Evolutionary conservation across 495 filamentous ascomycete genomes (phyloP), one percentile per base, ranked within the genome.

Genomic region (Amorphotheca resinae): DNA sequence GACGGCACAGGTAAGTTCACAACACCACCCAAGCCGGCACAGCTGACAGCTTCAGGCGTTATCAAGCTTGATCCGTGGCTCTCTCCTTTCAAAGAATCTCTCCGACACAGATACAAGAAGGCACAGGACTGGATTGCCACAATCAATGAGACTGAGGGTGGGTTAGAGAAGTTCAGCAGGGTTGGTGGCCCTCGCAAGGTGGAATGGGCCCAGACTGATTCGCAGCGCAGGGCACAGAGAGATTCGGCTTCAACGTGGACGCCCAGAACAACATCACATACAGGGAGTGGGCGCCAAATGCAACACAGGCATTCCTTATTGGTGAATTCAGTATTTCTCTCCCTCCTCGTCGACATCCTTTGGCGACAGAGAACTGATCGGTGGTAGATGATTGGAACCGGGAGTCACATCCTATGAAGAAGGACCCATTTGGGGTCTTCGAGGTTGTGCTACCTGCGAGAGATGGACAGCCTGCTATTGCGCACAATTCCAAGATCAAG

Each of bases 221-320:
- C 14, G 11, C 5, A 11, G 5, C 17, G 6, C 25, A 88, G 82
- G 89, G 91, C 23, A 82, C 77, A 44, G 87, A 96, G 58, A 76
- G 64, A 42, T 95, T 81, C 59, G 91, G 91, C 37, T 70, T 98
- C 59, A 81, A 81, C 55, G 75, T 83, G 41, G 68, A 76, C 49
- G 68, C 77, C 9, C 80, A 94, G 53, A 80, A 83, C 51, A 85
- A 88, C 59, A 86, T 98, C 52, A 70, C 65, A 33, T 98, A 98
- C 64, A 76, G 84, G 51, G 91, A 98, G 75, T 98, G 91, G 91
- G 91, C 91, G 1, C 89, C 91, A 37, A 89, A 84, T 66, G 88
- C 85, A 39, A 61, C 76, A 16, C 63, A 80, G 52, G 91, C 91
- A 15, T 79, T 80, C 46, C 70, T 98, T n/a, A 81, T 96, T 47